Evolutionary conservation across 2,329 filamentous ascomycete genomes (phyloP), one percentile per base, ranked within the genome.

Genomic region (Xylaria sp.): DNA sequence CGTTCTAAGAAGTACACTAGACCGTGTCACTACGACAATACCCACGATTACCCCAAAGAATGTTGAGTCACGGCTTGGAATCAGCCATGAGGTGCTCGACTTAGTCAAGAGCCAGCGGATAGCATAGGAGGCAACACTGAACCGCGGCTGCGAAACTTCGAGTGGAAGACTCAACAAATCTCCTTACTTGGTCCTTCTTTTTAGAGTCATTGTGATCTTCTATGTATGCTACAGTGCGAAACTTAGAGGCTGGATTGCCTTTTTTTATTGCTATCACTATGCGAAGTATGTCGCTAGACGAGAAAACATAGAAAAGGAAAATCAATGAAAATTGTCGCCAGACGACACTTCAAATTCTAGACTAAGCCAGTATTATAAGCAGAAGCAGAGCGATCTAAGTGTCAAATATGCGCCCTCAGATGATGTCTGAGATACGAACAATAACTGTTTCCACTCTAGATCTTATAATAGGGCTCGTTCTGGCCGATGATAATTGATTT

Each of bases 1-100:
- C 3, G 28, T 41, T 52, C 54, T 59, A 52, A 65, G 10, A 57
- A 8, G n/a, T 25, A 44, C 1, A 57, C 12, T 12, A 65, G 63
- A 12, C 10, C 12, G n/a, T 3, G 39, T 41, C 12, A 18, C 13
- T 6, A 18, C 20, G 7, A 25, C 37, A 20, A 8, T 37, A 37
- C 18, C 15, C 18, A 34, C 9, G 6, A 15, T 39, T 10, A 13
- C 9, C 52, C 32, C 10, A 23, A 6, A 39, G 4, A 37, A 44
- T 20, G 20, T 56, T 18, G n/a, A 44, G 18, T 18, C 13, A 41
- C 37, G 4, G 28, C 3, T 37, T 39, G 20, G 5, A 12, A 3
- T n/a, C 39, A 44, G 12, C 9, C 15, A 57, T 41, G 23, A 7
- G 6, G 8, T 18, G 28, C 4, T 28, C 37, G 23, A 23, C 23